Percentiles rank a stretch among this genome's conserved stretches.
Evolutionary conservation across 2,329 filamentous ascomycete genomes (phyloP).

Genomic region (Xylaria sp.): DNA sequence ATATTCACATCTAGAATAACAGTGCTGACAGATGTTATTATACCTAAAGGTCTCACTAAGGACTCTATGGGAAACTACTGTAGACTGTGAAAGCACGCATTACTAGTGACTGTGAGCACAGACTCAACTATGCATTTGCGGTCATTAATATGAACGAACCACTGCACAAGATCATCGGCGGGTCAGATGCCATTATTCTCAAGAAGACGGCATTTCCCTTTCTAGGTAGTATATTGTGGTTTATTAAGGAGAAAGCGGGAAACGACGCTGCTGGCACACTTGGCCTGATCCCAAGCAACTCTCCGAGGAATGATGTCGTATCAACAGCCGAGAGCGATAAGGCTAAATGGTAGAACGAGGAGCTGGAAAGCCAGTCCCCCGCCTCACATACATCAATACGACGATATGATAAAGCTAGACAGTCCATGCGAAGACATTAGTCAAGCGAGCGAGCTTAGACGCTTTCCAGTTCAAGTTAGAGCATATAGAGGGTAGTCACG

Average conservation of each 20-base stretch:
- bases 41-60: not conserved
- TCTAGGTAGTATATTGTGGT: too few relatives aligned
- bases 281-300: not conserved
- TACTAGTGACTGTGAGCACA: too few relatives aligned
- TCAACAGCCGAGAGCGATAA: not conserved
- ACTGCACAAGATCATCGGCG: not conserved
- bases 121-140: not conserved
- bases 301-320: not conserved
- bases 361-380: not conserved
- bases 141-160: not conserved
- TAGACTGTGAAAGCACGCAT: not conserved
- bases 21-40: not conserved
- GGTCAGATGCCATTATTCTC: not conserved
- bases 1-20: not conserved
- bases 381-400: not conserved
- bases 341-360: not conserved
- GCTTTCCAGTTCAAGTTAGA: not conserved
- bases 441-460: not conserved
- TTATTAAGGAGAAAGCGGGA: not conserved
- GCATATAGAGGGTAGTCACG: too few relatives aligned
- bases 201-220: not conserved
- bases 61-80: not conserved
- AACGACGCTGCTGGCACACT: too few relatives aligned
- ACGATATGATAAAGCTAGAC: not conserved
- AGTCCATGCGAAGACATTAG: not conserved